Percentiles rank a stretch among this genome's conserved stretches.
phyloP scores from a whole-genome alignment of 1,139 yeast species.

The Oligophagozyma castellii region DNA sequence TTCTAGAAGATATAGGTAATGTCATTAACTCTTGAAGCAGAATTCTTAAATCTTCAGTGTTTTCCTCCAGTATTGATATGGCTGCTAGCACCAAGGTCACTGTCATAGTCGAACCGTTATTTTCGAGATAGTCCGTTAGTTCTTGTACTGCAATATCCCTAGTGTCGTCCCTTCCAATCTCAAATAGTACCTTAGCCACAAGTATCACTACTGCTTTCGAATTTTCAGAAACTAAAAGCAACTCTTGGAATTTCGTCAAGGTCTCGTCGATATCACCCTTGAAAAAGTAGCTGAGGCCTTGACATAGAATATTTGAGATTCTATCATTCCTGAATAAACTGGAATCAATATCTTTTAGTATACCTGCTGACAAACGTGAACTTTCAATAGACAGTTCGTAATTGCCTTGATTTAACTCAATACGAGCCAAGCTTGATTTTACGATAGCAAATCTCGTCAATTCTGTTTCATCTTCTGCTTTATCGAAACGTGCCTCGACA shows the following conservation, averaged over 20 bases:
- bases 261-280: slow-evolving; percentile 47
- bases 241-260: slow-evolving; percentile 47
- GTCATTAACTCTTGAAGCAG: slow-evolving; percentile 53
- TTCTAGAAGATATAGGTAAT: slow-evolving; percentile 35
- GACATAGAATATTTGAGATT: slow-evolving; percentile 51
- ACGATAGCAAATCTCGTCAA: slow-evolving; percentile 42
- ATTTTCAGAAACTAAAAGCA: slow-evolving; percentile 42
- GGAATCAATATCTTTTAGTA: slow-evolving; percentile 30
- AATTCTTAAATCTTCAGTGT: slow-evolving; percentile 36
- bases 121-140: slow-evolving; percentile 46
- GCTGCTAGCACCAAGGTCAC: slow-evolving; percentile 71
- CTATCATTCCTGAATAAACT: slow-evolving; percentile 21
- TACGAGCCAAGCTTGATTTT: slow-evolving; percentile 58
- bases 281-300: slow-evolving; percentile 61
- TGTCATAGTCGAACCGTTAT: slow-evolving; percentile 48
- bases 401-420: slow-evolving; percentile 44
- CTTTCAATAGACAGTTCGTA: slow-evolving; percentile 47
- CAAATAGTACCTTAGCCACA: slow-evolving; percentile 67
- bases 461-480: slow-evolving; percentile 34
- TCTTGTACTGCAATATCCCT: slow-evolving; percentile 73
- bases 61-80: slow-evolving; percentile 49
- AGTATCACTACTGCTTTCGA: slow-evolving; percentile 55
- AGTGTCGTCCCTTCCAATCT: slow-evolving; percentile 57
- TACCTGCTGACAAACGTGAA: slow-evolving; percentile 43
- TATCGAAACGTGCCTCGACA: slow-evolving; percentile 48